phyloP scores from a whole-genome alignment of 2,329 filamentous ascomycete species.

The Colletotrichum coccodes region DNA sequence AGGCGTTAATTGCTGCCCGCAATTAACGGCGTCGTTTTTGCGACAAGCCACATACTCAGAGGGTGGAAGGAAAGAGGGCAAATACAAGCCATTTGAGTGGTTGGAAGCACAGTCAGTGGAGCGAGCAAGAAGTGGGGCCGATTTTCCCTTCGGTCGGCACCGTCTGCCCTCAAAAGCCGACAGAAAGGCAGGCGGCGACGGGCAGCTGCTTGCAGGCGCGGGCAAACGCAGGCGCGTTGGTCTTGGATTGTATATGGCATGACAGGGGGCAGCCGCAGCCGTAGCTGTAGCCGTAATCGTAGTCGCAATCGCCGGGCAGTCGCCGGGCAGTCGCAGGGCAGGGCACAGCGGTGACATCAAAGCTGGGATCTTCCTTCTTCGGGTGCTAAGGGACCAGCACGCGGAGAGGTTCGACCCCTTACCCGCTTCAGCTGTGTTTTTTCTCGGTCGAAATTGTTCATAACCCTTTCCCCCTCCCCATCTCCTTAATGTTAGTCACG shows the following conservation, averaged over 20 bases:
- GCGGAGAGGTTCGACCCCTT: neutral
- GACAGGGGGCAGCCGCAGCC: too few species aligned
- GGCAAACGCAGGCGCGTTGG: too few species aligned
- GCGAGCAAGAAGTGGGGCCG: neutral
- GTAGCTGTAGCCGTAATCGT: too few species aligned
- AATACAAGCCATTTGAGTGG: neutral
- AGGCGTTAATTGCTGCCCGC: too few species aligned
- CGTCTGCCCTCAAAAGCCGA: neutral
- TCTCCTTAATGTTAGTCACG: neutral
- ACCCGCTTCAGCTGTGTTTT: neutral
- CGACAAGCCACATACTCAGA: too few species aligned
- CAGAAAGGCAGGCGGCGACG: neutral
- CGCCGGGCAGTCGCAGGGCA: neutral
- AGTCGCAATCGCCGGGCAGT: too few species aligned
- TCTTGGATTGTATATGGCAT: neutral
- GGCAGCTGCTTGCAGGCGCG: neutral
- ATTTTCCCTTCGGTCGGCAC: neutral
- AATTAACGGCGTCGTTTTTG: too few species aligned
- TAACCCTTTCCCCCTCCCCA: neutral
- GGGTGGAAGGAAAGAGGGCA: neutral
- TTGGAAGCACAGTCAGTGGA: neutral
- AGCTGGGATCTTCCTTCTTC: slow-evolving; percentile 23
- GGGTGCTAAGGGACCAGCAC: neutral
- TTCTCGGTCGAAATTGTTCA: neutral
- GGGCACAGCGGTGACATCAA: slow-evolving; percentile 16